Conservation (phyloP, 495 filamentous ascomycete genomes). For the Xylaria flabelliformis region DNA sequence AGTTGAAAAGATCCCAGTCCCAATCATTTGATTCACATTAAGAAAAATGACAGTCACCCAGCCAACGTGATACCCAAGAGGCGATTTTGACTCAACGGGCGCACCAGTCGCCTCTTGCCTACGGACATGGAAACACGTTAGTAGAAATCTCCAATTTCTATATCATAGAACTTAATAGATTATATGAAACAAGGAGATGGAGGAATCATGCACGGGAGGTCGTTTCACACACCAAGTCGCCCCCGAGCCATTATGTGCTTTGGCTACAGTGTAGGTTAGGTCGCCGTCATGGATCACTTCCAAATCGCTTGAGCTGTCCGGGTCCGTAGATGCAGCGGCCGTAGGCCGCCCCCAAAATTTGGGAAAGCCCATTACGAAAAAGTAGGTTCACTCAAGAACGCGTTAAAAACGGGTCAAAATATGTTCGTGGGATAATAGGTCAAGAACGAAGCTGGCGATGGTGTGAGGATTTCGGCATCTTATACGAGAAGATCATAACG, state of each 20-base stretch:
- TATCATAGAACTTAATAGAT: not conserved
- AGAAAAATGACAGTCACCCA: slow-evolving; percentile 63
- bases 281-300: slow-evolving; percentile 48
- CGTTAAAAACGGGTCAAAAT: not conserved
- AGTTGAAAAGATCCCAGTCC: slow-evolving; percentile 70
- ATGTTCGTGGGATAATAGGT: not conserved
- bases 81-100: slow-evolving; percentile 64
- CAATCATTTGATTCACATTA: slow-evolving; percentile 71
- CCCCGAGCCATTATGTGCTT: slow-evolving; percentile 61
- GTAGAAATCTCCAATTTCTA: slow-evolving; percentile 29
- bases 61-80: slow-evolving; percentile 65
- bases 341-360: slow-evolving; percentile 15
- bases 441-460: not conserved
- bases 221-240: slow-evolving; percentile 46
- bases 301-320: slow-evolving; percentile 12
- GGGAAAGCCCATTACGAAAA: slow-evolving; percentile 9
- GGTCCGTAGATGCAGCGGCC: not conserved
- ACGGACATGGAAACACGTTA: slow-evolving; percentile 44
- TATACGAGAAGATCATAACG: not conserved
- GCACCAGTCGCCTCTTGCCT: slow-evolving; percentile 68
- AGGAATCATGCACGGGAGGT: not conserved
- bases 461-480: slow-evolving; percentile 4
- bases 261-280: slow-evolving; percentile 57
- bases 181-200: not conserved
- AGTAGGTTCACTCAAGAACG: not conserved